phyloP scores from a whole-genome alignment of 441 rosid genomes.

The Populus hybrid region DNA sequence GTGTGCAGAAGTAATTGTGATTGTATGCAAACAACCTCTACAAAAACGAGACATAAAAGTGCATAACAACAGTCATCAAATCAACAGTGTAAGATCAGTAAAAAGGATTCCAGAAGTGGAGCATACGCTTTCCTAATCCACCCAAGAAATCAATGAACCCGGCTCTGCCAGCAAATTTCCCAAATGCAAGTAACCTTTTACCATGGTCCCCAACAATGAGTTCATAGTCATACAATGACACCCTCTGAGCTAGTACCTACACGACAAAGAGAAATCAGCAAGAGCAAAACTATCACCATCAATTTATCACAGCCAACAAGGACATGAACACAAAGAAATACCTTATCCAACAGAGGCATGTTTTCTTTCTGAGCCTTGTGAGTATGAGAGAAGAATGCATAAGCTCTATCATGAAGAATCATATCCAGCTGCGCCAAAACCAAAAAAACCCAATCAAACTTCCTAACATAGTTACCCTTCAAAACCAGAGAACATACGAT shows the following conservation, averaged over 20 bases:
- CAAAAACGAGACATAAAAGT: neutral
- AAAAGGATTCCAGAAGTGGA: constrained; percentile 12
- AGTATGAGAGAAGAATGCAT: constrained; percentile 94
- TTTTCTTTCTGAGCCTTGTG: constrained; percentile 93
- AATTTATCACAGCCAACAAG: neutral
- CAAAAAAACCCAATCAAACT: constrained; percentile 10
- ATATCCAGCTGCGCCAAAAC: constrained; percentile 55
- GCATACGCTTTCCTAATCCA: constrained; percentile 78
- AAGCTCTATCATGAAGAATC: constrained; percentile 85
- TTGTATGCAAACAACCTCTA: neutral
- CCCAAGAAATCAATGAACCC: constrained; percentile 79
- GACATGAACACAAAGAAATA: constrained; percentile 14
- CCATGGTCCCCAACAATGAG: constrained; percentile 79
- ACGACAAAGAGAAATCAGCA: constrained; percentile 4
- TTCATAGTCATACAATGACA: constrained; percentile 82
- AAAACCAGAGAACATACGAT: constrained; percentile 1
- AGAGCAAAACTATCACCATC: neutral
- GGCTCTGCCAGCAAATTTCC: constrained; percentile 94
- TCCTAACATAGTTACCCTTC: neutral
- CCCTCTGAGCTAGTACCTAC: constrained; percentile 69
- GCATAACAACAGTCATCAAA: neutral
- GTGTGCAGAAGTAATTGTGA: neutral
- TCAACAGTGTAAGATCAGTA: neutral
- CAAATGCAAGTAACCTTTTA: constrained; percentile 76
- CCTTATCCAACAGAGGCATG: constrained; percentile 93